Evolutionary conservation across 768 basidiomycete species (phyloP).

Genomic region (Russula griseocarnosa): DNA sequence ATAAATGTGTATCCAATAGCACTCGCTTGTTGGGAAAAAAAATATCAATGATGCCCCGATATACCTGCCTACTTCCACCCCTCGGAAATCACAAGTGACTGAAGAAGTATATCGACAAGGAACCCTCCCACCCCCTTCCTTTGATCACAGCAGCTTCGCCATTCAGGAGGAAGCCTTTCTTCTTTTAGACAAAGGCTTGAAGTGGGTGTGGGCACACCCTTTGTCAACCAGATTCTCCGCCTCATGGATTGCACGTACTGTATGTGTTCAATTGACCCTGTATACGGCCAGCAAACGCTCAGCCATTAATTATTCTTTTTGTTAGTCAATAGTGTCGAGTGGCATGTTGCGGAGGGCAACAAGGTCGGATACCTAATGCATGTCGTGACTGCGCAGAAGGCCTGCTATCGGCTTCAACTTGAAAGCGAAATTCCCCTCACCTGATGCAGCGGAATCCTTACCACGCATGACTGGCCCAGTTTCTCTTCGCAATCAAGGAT

Average conservation of each 20-base stretch:
- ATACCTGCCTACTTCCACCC: conserved; percentile 73
- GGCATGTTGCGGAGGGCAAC: conserved; percentile 86
- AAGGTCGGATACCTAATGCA: conserved; percentile 75
- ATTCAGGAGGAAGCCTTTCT: conserved; percentile 78
- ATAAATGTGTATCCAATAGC: too few relatives aligned
- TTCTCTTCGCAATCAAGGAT: not conserved
- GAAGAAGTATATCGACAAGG: conserved; percentile 87
- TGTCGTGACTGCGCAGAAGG: conserved; percentile 88
- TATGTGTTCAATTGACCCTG: conserved; percentile 43
- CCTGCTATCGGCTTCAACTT: conserved; percentile 69
- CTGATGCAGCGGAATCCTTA: conserved; percentile 94
- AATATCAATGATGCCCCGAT: too few relatives aligned
- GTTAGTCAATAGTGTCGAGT: conserved; percentile 67
- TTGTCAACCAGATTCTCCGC: conserved; percentile 80
- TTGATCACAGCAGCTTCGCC: conserved; percentile 69
- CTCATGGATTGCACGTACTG: conserved; percentile 76
- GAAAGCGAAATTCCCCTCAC: conserved; percentile 87
- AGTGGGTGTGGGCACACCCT: conserved; percentile 42
- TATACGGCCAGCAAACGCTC: not conserved
- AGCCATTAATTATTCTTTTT: not conserved
- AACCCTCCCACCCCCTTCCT: conserved; percentile 44
- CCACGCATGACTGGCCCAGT: conserved; percentile 56
- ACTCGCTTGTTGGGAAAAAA: too few relatives aligned
- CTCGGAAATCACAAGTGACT: conserved; percentile 27
- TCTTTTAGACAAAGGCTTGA: conserved; percentile 84